Base-by-base conservation (phyloP, 2,329 filamentous ascomycete genomes). In the Sporothrix pallida region DNA sequence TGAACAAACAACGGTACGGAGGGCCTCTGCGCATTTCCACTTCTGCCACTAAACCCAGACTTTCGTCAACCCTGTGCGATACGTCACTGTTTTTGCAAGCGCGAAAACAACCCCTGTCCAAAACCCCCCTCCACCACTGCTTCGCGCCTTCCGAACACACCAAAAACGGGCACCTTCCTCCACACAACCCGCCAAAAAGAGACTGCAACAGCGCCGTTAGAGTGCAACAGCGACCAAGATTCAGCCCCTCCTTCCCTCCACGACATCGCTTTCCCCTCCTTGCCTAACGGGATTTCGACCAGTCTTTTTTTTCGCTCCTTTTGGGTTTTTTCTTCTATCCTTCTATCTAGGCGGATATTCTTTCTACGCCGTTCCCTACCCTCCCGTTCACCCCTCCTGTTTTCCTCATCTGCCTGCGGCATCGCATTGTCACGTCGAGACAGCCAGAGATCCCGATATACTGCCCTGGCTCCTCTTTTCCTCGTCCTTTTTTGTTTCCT, bases 51-150 rank as follows among this genome's bases (percentile, higher is more conserved):
- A 46, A 17, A 58, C 20, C 31, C 31, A 37, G 31, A 37, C 31
- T 37, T 48, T 26, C 42, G 42, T 37, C 42, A 15, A 67, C 42
- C 58, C 37, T 44, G 17, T 72, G 58, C 52, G 72, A 70, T 73
- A 73, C 72, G 72, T 73, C 72, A 73, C 72, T 71, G 72, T 42
- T 62, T 62, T 37, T 58, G 58, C 72, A 73, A 46, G 52, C 68
- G 52, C 37, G 15, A 60, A 58, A 58, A 58, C 31, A 52, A 71
- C 62, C 70, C 69, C 69, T 72, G 62, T 31, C n/a, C 13, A 65
- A 10, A 56, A 12, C 1, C 23, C 58, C 42, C 69, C 70, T 62
- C 62, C 62, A 67, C 62, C 62, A 67, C n/a, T 60, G 54, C 42
- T 31, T 67, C 60, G 71, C 70, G 60, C 71, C 71, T 72, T 72